Evolutionary conservation across 176 grass and related monocot species (phyloP), one percentile per base, ranked within the genome.

Genomic region (Musa schizocarpa): DNA sequence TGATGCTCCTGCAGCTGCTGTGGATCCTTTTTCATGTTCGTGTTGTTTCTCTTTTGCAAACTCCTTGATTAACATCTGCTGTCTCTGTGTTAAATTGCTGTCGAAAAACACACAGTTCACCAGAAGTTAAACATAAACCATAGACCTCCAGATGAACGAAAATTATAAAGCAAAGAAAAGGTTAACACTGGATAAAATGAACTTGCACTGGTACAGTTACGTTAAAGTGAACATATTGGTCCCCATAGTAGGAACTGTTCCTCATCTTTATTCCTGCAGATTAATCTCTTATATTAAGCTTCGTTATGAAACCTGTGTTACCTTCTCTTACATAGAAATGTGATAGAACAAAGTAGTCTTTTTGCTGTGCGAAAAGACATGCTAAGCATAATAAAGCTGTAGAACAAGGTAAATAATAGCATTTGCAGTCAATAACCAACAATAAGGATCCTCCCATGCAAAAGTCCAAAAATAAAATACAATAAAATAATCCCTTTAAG

Each of bases 181-280:
- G 56, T 43, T 6, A 43, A 66, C 66, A 26, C 25, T 70, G 4
- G 61, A 86, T 59, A 69, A 2, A 53, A 48, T 2, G 43, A 76
- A 65, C 87, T 52, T 85, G 92, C 92, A 78, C 82, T 64, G 89
- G 92, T 71, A 96, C 79, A 75, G 80, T 86, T 62, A 96, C 77
- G 43, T 84, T 87, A 82, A 96, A 96, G 81, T 96, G 89, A 23
- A 96, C 83, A 75, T 92, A 96, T 43, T 96, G 92, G 70, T 96
- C 87, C 68, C 92, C 92, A 8, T 87, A 89, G 6, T 75, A 54
- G 0, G 87, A 23, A 13, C 86, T 89, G 51, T 84, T 89, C 69
- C 74, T 92, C 1, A 76, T 54, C 80, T 96, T 96, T 88, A 96
- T 92, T 83, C 92, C 92, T 96, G 86, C 12, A 75, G 27, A 62